phyloP scores from a whole-genome alignment of 495 filamentous ascomycete genomes.

The Podospora conica region DNA sequence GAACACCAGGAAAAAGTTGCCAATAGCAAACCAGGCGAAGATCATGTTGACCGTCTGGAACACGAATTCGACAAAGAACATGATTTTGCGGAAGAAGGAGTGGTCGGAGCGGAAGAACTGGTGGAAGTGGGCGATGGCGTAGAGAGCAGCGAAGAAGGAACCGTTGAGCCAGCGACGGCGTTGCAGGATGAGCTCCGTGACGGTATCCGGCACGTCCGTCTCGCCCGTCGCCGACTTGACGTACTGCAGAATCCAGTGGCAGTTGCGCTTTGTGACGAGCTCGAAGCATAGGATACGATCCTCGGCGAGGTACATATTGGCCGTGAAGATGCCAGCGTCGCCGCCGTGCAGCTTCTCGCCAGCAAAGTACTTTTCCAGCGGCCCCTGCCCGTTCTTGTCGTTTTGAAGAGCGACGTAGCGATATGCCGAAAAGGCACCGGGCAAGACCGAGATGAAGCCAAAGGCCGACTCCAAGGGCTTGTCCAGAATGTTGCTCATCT shows the following conservation, averaged over 20 bases:
- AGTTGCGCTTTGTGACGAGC: constrained; percentile 94
- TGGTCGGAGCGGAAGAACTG: constrained; percentile 91
- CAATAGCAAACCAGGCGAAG: constrained; percentile 98
- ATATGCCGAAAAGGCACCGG: constrained; percentile 97
- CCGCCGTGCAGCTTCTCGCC: constrained; percentile 95
- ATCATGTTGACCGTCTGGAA: constrained; percentile 96
- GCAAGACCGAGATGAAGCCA: constrained; percentile 94
- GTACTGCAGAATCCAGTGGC: constrained; percentile 94
- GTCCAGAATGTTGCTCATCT: constrained; percentile 99
- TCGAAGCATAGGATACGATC: constrained; percentile 99
- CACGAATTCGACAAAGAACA: constrained; percentile 84
- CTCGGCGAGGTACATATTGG: constrained; percentile 99
- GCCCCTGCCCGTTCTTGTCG: constrained; percentile 87
- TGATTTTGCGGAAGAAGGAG: constrained; percentile 76
- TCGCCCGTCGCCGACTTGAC: constrained; percentile 95
- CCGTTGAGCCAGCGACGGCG: constrained; percentile 97
- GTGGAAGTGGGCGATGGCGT: constrained; percentile 89
- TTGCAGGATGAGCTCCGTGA: constrained; percentile 94
- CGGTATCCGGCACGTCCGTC: constrained; percentile 93
- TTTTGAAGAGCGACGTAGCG: constrained; percentile 92
- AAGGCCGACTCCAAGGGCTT: constrained; percentile 97
- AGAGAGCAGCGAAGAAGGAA: constrained; percentile 96
- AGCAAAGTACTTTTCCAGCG: constrained; percentile 93
- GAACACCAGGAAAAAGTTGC: constrained; percentile 99
- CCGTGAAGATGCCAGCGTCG: constrained; percentile 94